Evolutionary conservation across 2,329 filamentous ascomycete species (phyloP).

Genomic region (Trichoderma sp.): DNA sequence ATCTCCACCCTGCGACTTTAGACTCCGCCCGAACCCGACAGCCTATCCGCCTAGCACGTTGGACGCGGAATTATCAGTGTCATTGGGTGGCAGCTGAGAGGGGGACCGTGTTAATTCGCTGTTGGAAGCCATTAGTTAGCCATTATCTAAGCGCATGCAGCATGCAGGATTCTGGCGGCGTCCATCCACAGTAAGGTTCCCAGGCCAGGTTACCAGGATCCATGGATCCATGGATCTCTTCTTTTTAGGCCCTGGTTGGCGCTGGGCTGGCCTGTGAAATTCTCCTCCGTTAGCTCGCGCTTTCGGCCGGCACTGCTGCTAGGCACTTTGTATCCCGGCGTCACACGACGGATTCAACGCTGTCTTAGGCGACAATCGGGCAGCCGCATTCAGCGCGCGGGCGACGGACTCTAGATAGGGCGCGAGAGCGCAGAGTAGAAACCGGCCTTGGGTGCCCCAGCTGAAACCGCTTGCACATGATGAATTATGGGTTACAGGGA

Average conservation of each 20-base stretch:
- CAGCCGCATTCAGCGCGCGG: not conserved
- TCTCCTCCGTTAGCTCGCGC: not conserved
- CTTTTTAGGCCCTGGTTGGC: not conserved
- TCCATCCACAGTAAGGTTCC: not conserved
- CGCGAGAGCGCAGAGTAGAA: not conserved
- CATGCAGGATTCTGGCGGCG: not conserved
- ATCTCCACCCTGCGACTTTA: not conserved
- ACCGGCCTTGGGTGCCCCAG: not conserved
- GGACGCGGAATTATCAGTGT: not conserved
- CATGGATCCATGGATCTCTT: not conserved
- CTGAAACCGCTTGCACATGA: not conserved
- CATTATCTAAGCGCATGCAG: not conserved
- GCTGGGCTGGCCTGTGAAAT: not conserved
- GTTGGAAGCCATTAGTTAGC: not conserved
- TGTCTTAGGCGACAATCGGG: not conserved
- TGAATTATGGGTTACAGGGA: not conserved
- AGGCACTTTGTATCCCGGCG: not conserved
- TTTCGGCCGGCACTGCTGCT: not conserved
- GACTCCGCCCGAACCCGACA: conserved; percentile 19
- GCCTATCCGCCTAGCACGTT: conserved; percentile 18
- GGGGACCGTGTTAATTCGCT: not conserved
- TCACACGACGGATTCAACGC: not conserved
- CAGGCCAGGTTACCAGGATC: no score
- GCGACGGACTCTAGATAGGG: not conserved
- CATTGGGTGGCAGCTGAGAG: conserved; percentile 7